Conservation (phyloP, 805 yeast genomes). For the Metschnikowia kofuensis region DNA sequence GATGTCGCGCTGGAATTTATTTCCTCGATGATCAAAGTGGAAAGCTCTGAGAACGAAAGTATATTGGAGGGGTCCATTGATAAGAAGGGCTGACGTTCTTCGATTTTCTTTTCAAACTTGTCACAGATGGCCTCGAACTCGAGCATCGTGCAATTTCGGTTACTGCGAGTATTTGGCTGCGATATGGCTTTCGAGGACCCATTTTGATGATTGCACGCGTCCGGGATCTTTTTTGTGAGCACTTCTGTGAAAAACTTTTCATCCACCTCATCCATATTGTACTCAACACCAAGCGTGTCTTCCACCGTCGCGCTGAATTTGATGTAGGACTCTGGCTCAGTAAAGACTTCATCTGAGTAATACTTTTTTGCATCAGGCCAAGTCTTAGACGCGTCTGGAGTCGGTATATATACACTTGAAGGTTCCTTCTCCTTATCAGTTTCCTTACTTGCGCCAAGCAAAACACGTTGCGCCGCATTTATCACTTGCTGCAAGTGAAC, state of each 20-base stretch:
- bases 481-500: conserved; percentile 92
- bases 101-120: conserved; percentile 68
- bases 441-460: conserved; percentile 39
- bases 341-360: conserved; percentile 60
- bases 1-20: conserved; percentile 25
- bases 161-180: conserved; percentile 2
- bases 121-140: conserved; percentile 82
- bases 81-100: conserved; percentile 83
- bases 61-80: conserved; percentile 81
- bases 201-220: too few relatives aligned
- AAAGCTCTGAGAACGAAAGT: conserved; percentile 65
- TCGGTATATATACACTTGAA: conserved; percentile 76
- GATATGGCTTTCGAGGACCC: too few relatives aligned
- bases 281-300: conserved; percentile 82
- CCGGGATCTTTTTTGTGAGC: conserved; percentile 26
- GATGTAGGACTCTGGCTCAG: conserved; percentile 75
- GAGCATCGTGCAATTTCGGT: conserved; percentile 57
- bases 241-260: conserved; percentile 55
- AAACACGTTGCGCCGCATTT: conserved; percentile 69
- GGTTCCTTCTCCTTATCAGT: conserved; percentile 16
- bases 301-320: conserved; percentile 95
- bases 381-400: conserved; percentile 86
- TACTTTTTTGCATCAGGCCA: conserved; percentile 78
- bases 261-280: conserved; percentile 88
- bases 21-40: conserved; percentile 43